A percentile compares a stretch with the other conserved stretches of the same genome.
These are phyloP conservation scores for Fomitopsis betulina DNA, from an alignment of 1,284 basidiomycete genomes.

Conservation along the genomic window DNA sequence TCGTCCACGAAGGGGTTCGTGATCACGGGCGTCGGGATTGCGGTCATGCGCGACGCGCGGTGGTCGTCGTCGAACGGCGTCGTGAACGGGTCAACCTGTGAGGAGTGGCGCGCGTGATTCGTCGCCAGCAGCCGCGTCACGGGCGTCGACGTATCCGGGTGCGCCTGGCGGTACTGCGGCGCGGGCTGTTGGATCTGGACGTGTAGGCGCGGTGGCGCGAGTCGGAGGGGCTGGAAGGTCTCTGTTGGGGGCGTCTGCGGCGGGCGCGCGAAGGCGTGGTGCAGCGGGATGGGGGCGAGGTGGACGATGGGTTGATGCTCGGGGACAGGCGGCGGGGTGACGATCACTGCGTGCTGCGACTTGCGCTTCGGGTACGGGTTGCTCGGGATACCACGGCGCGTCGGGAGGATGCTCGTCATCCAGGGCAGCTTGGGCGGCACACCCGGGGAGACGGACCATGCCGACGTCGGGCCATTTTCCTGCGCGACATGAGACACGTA, in stretches of 20 bases:
- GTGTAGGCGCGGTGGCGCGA: constrained; percentile 21
- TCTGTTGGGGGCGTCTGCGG: constrained; percentile 5
- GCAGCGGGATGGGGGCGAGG: constrained; percentile 46
- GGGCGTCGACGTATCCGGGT: constrained; percentile 30
- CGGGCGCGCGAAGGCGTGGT: constrained; percentile 13
- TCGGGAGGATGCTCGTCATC: constrained; percentile 26
- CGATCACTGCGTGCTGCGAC: constrained; percentile 29
- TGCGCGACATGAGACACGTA: constrained; percentile 10
- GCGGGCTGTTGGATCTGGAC: neutral
- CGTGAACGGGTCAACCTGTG: constrained; percentile 54
- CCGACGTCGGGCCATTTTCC: constrained; percentile 24
- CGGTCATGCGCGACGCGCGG: constrained; percentile 8
- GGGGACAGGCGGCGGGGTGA: constrained; percentile 19
- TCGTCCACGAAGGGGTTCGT: constrained; percentile 12
- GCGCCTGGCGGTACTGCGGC: neutral
- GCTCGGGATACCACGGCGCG: constrained; percentile 19
- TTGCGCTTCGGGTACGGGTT: constrained; percentile 20
- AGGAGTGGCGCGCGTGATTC: constrained; percentile 38
- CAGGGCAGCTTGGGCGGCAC: constrained; percentile 31
- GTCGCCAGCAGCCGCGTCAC: constrained; percentile 44
- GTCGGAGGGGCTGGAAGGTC: constrained; percentile 8
- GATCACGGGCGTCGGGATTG: neutral
- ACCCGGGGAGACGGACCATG: constrained; percentile 39
- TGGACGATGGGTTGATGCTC: constrained; percentile 16
- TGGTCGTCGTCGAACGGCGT: constrained; percentile 75